Base-by-base conservation (phyloP, 2,329 filamentous ascomycete genomes). In the Calonectria crousiana region DNA sequence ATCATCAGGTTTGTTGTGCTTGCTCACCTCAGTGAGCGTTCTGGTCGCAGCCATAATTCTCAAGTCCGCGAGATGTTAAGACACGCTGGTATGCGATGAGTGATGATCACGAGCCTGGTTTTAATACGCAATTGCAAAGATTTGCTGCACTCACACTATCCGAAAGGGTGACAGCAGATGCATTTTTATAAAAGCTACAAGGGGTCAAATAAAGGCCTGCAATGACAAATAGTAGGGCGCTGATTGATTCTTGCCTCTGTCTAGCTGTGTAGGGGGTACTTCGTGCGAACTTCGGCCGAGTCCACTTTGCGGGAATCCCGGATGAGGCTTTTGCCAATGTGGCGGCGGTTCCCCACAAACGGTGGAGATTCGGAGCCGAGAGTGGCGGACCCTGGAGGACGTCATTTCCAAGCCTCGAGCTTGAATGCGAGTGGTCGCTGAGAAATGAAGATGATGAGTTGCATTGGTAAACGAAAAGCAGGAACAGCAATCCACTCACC, bases 241-340 rank as follows among this genome's bases (percentile, higher is more conserved):
- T 60, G 56, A 60, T 60, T 60, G 56, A 13, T 60, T 18, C 32
- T 6, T 9, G n/a, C 3, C 26, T n/a, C n/a, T 13, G 23, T 26
- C 16, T n/a, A 38, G 6, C 20, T 26, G 32, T 23, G n/a, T 4
- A 38, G 56, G 34, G 14, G 20, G 38, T 26, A 36, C 23, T 26
- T 60, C 56, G 56, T 60, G 56, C 56, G 56, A 60, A 60, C 34
- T 60, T 60, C 56, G 56, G 14, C 56, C 56, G 56, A 60, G 56
- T 2, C 56, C 20, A 14, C n/a, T 8, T 60, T 34, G 56, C 56
- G 56, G 56, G 11, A 60, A 36, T 23, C 5, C n/a, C 56, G 56
- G 56, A 38, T n/a, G 20, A 8, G 6, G 20, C 32, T 16, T 36
- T 36, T 32, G 26, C 14, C 30, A 23, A 26, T 18, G 32, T 14